These are phyloP conservation scores for Arctium minus DNA, from an alignment of 129 eudicot species.

Conservation along the genomic window DNA sequence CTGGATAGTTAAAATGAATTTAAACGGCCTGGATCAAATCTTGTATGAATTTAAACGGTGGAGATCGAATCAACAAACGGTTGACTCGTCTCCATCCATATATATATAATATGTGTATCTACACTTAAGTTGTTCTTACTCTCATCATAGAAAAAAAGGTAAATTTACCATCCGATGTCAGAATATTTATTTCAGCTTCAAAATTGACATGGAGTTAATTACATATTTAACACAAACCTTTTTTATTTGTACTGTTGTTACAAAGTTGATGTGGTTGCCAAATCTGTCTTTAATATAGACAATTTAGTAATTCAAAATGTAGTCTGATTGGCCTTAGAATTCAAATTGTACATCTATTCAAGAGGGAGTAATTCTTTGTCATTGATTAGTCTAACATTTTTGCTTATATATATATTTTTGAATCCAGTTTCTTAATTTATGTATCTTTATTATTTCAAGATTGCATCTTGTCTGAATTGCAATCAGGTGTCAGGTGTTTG, in stretches of 20 bases:
- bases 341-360: neutral
- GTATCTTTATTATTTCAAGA: conserved; percentile 10
- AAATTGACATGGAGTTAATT: too few species aligned
- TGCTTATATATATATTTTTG: neutral
- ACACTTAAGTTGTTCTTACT: too few species aligned
- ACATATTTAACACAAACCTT: too few species aligned
- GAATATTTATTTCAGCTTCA: too few species aligned
- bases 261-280: neutral
- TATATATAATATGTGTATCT: too few species aligned
- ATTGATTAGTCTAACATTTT: neutral
- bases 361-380: neutral
- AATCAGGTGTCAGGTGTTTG: conserved; percentile 65
- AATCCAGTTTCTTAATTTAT: neutral
- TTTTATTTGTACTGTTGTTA: neutral
- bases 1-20: too few species aligned
- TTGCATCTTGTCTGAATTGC: conserved; percentile 50
- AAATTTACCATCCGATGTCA: too few species aligned
- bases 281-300: neutral
- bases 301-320: neutral
- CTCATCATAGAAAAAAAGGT: too few species aligned
- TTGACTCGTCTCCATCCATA: too few species aligned
- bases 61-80: too few species aligned
- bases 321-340: neutral
- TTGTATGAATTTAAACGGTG: too few species aligned
- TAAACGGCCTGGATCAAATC: too few species aligned